A percentile compares a stretch with the other conserved stretches of the same genome.
phyloP scores from a whole-genome alignment of 2,329 filamentous ascomycete genomes.

The Diaporthe caulivora region DNA sequence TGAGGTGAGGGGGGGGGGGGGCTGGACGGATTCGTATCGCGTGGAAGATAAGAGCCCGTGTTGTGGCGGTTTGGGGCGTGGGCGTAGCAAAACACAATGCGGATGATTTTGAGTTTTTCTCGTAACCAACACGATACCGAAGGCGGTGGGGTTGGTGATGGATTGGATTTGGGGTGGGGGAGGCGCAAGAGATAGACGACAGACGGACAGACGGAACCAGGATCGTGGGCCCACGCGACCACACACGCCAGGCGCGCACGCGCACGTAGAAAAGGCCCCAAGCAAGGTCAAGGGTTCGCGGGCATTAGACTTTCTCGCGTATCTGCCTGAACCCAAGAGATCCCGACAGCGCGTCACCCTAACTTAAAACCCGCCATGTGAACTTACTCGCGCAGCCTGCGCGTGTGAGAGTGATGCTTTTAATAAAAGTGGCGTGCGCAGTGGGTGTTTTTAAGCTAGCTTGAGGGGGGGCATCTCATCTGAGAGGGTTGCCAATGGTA shows the following conservation, averaged over 20 bases:
- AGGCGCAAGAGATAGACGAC: not conserved
- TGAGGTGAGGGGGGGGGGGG: not conserved
- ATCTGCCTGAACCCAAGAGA: slow-evolving; percentile 29
- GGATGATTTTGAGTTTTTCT: not conserved
- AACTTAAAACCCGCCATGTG: slow-evolving; percentile 31
- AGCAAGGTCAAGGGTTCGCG: slow-evolving; percentile 21
- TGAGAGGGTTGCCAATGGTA: slow-evolving; percentile 16
- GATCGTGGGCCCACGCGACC: slow-evolving; percentile 23
- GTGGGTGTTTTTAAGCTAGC: slow-evolving; percentile 9
- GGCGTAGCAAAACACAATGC: not conserved
- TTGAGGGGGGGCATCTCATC: not conserved
- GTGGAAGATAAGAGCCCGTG: not conserved
- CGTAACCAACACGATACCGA: not conserved
- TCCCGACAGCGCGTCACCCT: slow-evolving; percentile 38
- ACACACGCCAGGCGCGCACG: not conserved
- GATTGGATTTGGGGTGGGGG: not conserved
- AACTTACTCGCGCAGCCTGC: slow-evolving; percentile 26
- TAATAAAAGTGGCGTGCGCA: not conserved
- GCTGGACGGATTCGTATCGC: not conserved
- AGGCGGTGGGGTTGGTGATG: not conserved
- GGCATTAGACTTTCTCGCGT: slow-evolving; percentile 33
- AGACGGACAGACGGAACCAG: not conserved
- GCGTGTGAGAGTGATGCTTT: not conserved
- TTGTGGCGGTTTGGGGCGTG: not conserved
- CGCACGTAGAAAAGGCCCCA: not conserved